Percentiles rank a stretch among this genome's conserved stretches.
Evolutionary conservation across 768 basidiomycete genomes (phyloP).

Genomic region (Mycena epipterygia): DNA sequence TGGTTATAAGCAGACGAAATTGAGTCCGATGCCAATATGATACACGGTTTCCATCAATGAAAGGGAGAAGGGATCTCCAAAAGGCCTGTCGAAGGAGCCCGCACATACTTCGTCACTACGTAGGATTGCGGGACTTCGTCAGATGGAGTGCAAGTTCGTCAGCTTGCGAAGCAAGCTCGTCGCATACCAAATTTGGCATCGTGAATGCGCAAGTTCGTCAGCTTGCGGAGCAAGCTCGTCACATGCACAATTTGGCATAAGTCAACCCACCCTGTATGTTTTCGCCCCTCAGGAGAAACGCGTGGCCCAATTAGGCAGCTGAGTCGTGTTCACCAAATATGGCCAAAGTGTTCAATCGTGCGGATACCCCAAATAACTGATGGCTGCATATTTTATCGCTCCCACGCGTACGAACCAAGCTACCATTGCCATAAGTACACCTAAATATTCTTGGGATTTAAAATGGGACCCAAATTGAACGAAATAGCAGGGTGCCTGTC

Average conservation of each 20-base stretch:
- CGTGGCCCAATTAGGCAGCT: neutral
- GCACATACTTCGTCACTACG: too few relatives aligned
- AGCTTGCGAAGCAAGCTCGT: too few relatives aligned
- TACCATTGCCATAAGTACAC: neutral
- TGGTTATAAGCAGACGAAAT: too few relatives aligned
- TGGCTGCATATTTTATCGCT: neutral
- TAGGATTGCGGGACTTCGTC: too few relatives aligned
- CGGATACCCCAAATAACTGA: neutral
- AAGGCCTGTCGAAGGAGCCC: too few relatives aligned
- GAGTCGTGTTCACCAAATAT: neutral
- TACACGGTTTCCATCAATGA: too few relatives aligned
- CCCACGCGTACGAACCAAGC: neutral
- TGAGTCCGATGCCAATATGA: too few relatives aligned
- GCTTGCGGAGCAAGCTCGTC: neutral
- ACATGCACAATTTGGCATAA: neutral
- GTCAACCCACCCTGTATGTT: neutral
- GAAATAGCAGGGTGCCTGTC: slow-evolving; percentile 1
- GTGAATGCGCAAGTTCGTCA: neutral
- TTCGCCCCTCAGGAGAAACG: neutral
- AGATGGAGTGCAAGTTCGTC: too few relatives aligned
- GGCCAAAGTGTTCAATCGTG: neutral
- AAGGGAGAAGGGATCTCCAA: too few relatives aligned
- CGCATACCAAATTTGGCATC: too few relatives aligned
- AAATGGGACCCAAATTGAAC: slow-evolving; percentile 3
- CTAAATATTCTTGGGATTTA: neutral